Evolutionary conservation across 1,139 yeast species (phyloP).

Genomic region (Geotrichum macrosporum): DNA sequence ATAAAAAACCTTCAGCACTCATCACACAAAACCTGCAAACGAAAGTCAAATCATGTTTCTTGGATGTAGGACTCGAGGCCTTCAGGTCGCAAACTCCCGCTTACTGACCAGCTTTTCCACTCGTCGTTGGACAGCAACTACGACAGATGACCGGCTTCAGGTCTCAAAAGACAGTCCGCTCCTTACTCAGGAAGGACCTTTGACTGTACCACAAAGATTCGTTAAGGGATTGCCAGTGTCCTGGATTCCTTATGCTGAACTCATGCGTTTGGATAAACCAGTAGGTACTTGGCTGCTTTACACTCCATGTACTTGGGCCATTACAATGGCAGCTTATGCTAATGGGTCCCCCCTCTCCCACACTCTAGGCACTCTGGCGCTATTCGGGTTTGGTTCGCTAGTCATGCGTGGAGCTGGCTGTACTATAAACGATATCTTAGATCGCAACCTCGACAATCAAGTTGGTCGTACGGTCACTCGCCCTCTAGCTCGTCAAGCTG

Average conservation of each 20-base stretch:
- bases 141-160: background rate
- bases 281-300: constrained; percentile 83
- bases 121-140: constrained; percentile 17
- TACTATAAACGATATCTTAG: constrained; percentile 85
- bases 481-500: constrained; percentile 87
- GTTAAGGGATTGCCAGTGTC: constrained; percentile 61
- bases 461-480: constrained; percentile 85
- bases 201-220: constrained; percentile 33
- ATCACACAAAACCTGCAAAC: no score
- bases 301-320: constrained; percentile 78
- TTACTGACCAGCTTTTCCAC: background rate
- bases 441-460: constrained; percentile 72
- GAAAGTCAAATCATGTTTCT: constrained; percentile 7
- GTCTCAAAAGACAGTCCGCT: constrained; percentile 20
- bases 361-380: constrained; percentile 51
- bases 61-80: constrained; percentile 6
- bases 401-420: constrained; percentile 99
- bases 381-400: constrained; percentile 79
- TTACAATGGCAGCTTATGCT: constrained; percentile 78
- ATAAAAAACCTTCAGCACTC: background rate
- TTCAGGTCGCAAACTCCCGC: background rate
- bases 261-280: constrained; percentile 89
- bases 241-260: constrained; percentile 84
- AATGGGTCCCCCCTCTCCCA: constrained; percentile 62
- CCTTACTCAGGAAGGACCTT: constrained; percentile 19